Evolutionary conservation across 2,329 filamentous ascomycete species (phyloP).

Genomic region (Ceratocystis papillata): DNA sequence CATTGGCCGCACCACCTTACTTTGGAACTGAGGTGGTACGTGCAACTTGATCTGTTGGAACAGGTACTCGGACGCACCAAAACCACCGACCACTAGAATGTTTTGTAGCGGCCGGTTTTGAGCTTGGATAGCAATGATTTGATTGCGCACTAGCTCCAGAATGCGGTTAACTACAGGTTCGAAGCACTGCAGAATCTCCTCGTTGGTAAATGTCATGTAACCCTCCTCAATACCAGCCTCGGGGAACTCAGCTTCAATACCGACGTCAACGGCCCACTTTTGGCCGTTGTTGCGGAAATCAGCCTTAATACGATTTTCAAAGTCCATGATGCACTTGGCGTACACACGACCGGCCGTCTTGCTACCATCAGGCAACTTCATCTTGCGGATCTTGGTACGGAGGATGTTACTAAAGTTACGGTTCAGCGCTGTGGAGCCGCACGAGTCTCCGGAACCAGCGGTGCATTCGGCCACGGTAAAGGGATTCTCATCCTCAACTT

Average conservation of each 20-base stretch:
- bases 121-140: slow-evolving; percentile 97
- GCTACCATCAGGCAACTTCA: slow-evolving; percentile 95
- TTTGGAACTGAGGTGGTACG: slow-evolving; percentile 94
- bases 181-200: slow-evolving; percentile 97
- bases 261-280: slow-evolving; percentile 98
- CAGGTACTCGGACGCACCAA: slow-evolving; percentile 95
- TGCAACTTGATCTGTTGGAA: slow-evolving; percentile 99
- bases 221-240: slow-evolving; percentile 97
- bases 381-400: slow-evolving; percentile 94
- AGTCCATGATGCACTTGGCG: slow-evolving; percentile 99
- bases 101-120: slow-evolving; percentile 92
- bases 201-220: slow-evolving; percentile 99
- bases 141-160: slow-evolving; percentile 87
- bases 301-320: slow-evolving; percentile 98
- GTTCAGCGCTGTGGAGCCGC: slow-evolving; percentile 95
- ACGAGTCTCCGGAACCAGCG: slow-evolving; percentile 91
- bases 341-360: slow-evolving; percentile 97
- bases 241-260: slow-evolving; percentile 95
- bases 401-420: slow-evolving; percentile 97
- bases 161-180: slow-evolving; percentile 97
- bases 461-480: slow-evolving; percentile 97
- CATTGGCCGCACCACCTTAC: slow-evolving; percentile 96
- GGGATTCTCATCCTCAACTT: slow-evolving; percentile 93
- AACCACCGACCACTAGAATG: slow-evolving; percentile 92
- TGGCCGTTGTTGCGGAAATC: slow-evolving; percentile 99